Evolutionary conservation across 805 yeast genomes (phyloP).

Genomic region (Lachancea nothofagi): DNA sequence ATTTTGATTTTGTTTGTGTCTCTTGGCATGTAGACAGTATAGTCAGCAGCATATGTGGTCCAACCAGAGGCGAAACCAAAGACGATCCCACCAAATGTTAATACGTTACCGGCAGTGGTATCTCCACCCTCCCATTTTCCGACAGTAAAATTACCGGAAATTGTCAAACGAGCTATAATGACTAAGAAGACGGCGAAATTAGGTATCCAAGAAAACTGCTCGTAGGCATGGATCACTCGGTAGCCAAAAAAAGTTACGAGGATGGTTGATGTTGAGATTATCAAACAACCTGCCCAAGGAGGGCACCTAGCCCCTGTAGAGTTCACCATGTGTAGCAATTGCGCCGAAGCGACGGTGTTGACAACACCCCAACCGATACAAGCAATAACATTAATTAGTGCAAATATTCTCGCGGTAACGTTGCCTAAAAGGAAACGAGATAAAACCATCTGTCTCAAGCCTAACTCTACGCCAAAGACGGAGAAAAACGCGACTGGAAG

Average conservation of each 20-base stretch:
- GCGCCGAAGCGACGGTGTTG: constrained; percentile 85
- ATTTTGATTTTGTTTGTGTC: constrained; percentile 53
- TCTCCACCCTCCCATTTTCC: constrained; percentile 51
- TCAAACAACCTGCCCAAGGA: constrained; percentile 85
- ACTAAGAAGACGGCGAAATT: constrained; percentile 66
- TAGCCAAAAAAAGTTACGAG: constrained; percentile 80
- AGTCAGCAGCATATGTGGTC: constrained; percentile 90
- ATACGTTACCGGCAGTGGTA: constrained; percentile 66
- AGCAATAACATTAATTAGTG: constrained; percentile 71
- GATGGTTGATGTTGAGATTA: constrained; percentile 62
- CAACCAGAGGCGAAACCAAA: constrained; percentile 93
- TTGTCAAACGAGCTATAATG: constrained; percentile 70
- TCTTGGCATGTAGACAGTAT: constrained; percentile 79
- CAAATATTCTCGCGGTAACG: constrained; percentile 66
- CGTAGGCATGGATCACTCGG: constrained; percentile 72
- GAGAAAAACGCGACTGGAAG: constrained; percentile 80
- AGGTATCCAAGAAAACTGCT: constrained; percentile 87
- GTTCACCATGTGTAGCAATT: constrained; percentile 72
- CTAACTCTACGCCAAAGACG: constrained; percentile 74
- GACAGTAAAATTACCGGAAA: constrained; percentile 54
- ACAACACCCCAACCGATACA: constrained; percentile 96
- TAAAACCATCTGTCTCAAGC: constrained; percentile 82
- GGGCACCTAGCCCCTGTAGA: constrained; percentile 52
- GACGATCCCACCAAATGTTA: constrained; percentile 76
- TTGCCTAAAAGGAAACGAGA: constrained; percentile 77